Base-by-base conservation (phyloP, 2,329 filamentous ascomycete genomes). In the Calonectria montana region DNA sequence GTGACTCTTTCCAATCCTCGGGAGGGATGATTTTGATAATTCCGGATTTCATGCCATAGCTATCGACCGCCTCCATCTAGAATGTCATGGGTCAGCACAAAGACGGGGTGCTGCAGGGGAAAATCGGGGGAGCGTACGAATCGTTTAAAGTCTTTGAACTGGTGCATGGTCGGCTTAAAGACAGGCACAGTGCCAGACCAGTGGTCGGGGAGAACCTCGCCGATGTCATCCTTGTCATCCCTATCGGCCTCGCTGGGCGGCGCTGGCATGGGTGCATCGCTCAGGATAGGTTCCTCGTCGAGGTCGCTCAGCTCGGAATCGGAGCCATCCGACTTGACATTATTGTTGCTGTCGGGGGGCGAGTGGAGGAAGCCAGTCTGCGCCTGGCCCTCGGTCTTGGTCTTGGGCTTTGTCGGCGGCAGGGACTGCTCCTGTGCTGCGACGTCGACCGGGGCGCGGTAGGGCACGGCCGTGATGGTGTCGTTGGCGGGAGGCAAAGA, bases 11-110 rank as follows among this genome's bases (percentile, higher is more conserved):
- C 97, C 97, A 99, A 90, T 98, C 96, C 79, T 93, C 86, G 0
- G 97, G 97, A 31, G 97, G 96, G 65, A 98, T 93, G 70, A 99
- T 93, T 85, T 99, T 98, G 81, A 98, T 92, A 78, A 99, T 98
- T 41, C 97, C 97, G 25, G 95, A 97, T 84, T 95, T 94, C 97
- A 99, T 99, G 79, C 97, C 97, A 82, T 98, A 98, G 75, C 92
- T 91, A 83, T 99, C 94, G 73, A 99, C 91, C 83, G 94, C 96
- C 81, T 92, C 91, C 88, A 93, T 92, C 91, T 93, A 70, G 21
- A 50, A 61, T 53, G 8, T 45, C 62, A 76, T 67, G 65, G 69
- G 81, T 83, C 74, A 84, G 82, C 72, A 74, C 45, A 66, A 31
- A 39, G 27, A 48, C 9, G 21, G 53, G 37, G 41, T 45, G 65